Evolutionary conservation across 2,329 filamentous ascomycete genomes (phyloP), one percentile per base, ranked within the genome.

Genomic region (Plectosphaerella plurivora): DNA sequence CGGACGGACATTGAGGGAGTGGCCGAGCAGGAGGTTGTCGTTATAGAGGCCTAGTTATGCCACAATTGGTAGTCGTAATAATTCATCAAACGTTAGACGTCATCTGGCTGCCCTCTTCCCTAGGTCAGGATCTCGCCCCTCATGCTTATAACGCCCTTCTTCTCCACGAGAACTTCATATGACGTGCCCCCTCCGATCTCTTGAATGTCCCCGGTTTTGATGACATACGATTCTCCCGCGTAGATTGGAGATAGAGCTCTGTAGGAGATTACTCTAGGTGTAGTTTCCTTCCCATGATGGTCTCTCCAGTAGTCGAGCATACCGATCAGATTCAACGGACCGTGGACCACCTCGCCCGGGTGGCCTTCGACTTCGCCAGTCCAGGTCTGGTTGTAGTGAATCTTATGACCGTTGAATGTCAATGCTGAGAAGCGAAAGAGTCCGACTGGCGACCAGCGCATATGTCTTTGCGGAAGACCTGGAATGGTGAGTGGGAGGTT

Each of bases 381-480:
- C 74, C 88, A 93, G 14, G 74, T 63, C 22, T 80, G 77, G 62
- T 91, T 88, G 60, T 93, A 86, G 67, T 96, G 91, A 51, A 96
- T 95, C 59, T 83, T 85, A 67, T 96, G 91, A 0, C 83, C 89
- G 64, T 96, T 96, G 73, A 91, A 91, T 0, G 89, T 95, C 41
- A 96, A 72, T 0, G 89, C 89, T 1, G 87, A 91, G 73, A 91
- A 96, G 18, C 89, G 83, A 69, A 94, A 95, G 1, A 96, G 77
- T 2, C 71, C 73, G 0, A 73, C 70, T 0, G 74, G 68, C 0
- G 77, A 79, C 74, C 73, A 78, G 18, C 61, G 60, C 6, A 76
- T 50, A 14, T 65, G 62, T 10, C 74, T 62, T 1, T 56, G 44
- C 0, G 62, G 62, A 41, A 55, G 58, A 3, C 47, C 64, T 65